Conservation (phyloP, 2,329 filamentous ascomycete genomes). For the Penicillium hordei region DNA sequence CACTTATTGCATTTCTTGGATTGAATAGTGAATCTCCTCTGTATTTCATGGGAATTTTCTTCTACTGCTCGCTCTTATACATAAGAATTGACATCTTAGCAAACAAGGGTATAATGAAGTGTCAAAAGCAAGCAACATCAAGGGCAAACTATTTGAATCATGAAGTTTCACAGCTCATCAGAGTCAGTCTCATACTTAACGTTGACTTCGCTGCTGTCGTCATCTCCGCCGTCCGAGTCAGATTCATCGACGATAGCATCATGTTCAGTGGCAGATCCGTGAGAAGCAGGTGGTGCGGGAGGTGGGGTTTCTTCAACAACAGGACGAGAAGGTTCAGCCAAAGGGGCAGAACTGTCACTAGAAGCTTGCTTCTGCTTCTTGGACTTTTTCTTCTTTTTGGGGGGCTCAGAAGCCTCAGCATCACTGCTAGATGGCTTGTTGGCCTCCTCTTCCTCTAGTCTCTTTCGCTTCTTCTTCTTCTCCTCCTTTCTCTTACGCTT, state of each 20-base stretch:
- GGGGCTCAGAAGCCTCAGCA: background rate
- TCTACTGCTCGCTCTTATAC: background rate
- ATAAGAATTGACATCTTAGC: background rate
- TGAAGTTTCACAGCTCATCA: background rate
- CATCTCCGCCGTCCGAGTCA: background rate
- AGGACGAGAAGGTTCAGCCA: background rate
- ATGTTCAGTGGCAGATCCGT: background rate
- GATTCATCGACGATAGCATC: background rate
- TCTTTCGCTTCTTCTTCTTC: constrained; percentile 6
- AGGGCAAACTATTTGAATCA: background rate
- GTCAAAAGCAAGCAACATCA: background rate
- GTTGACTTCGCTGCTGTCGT: background rate
- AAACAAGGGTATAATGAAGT: background rate
- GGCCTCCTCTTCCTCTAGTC: background rate
- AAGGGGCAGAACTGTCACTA: background rate
- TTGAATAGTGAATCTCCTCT: background rate
- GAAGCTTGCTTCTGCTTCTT: constrained; percentile 10
- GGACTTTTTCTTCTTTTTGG: background rate
- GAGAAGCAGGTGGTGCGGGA: background rate
- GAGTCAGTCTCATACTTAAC: background rate
- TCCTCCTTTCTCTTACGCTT: constrained; percentile 6
- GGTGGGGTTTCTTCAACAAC: background rate
- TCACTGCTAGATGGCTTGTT: background rate
- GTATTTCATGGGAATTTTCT: background rate
- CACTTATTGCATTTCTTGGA: constrained; percentile 1